These are phyloP conservation scores for Colletotrichum sp. DNA, from an alignment of 2,329 filamentous ascomycete genomes.

Conservation along the genomic window DNA sequence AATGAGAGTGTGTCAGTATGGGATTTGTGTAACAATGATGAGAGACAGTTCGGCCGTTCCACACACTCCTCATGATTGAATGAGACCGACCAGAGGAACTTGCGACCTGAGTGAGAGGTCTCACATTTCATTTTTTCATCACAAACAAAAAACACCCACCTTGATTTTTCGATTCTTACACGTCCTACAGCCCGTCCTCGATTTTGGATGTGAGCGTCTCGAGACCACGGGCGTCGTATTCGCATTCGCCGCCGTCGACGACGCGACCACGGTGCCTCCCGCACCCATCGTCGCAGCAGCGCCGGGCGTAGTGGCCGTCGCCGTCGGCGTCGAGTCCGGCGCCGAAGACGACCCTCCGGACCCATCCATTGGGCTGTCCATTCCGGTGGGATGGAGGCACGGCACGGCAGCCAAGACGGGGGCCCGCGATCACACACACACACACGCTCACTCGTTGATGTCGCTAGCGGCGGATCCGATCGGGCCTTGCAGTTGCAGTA, in stretches of 20 bases:
- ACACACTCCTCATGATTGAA: not conserved
- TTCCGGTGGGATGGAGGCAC: not conserved
- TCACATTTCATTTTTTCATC: not conserved
- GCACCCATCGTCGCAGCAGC: not conserved
- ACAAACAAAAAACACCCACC: not conserved
- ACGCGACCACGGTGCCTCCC: not conserved
- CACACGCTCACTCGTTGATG: not conserved
- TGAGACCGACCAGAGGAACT: not conserved
- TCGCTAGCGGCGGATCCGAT: not conserved
- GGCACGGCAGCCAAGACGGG: not conserved
- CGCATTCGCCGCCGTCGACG: not conserved
- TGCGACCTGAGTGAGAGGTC: not conserved
- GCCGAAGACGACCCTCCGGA: slow-evolving; percentile 15
- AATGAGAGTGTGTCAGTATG: not conserved
- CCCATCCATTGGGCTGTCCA: slow-evolving; percentile 21
- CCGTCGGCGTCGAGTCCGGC: slow-evolving; percentile 16
- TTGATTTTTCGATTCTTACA: slow-evolving; percentile 63
- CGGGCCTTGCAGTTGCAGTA: not conserved
- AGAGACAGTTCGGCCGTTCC: not conserved
- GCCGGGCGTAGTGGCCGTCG: slow-evolving; percentile 7
- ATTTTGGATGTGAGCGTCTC: slow-evolving; percentile 62
- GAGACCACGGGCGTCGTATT: slow-evolving; percentile 8
- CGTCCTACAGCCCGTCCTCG: slow-evolving; percentile 55
- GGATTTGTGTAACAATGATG: not conserved
- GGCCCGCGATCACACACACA: not conserved